Percentiles rank a stretch among this genome's conserved stretches.
Evolutionary conservation across 164 flowering plant genomes (phyloP).

Genomic region (Chloranthus sessilifolius): DNA sequence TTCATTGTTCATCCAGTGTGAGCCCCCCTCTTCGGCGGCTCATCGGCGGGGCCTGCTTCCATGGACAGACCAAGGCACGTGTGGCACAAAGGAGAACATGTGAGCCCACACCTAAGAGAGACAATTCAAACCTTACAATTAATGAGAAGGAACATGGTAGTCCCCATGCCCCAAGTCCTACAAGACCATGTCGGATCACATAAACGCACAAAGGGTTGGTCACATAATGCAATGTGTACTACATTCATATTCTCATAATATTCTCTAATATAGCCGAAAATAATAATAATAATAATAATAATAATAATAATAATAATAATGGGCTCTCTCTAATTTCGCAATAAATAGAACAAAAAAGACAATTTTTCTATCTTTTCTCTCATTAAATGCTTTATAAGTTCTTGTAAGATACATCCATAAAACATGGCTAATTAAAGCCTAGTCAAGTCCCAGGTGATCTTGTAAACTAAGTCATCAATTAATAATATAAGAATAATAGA

Average conservation of each 20-base stretch:
- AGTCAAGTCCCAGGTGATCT: slow-evolving; percentile 1
- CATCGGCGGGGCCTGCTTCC: no score
- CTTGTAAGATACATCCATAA: neutral
- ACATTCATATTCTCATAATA: neutral
- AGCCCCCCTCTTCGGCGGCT: no score
- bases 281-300: neutral
- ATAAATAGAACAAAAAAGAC: no score
- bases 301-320: no score
- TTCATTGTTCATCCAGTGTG: no score
- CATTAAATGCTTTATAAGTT: neutral
- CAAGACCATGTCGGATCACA: slow-evolving; percentile 9
- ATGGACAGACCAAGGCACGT: slow-evolving; percentile 22
- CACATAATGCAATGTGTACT: slow-evolving; percentile 9
- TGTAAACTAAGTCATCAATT: slow-evolving; percentile 15
- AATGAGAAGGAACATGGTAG: slow-evolving; percentile 22
- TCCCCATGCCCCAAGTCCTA: slow-evolving; percentile 15
- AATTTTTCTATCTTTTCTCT: no score
- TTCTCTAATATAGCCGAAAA: neutral
- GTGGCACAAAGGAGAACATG: slow-evolving; percentile 28
- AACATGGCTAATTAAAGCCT: slow-evolving; percentile 3
- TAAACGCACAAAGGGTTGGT: slow-evolving; percentile 1
- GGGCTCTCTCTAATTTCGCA: no score
- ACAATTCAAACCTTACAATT: slow-evolving; percentile 20
- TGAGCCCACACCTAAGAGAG: slow-evolving; percentile 29
- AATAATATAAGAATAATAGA: slow-evolving; percentile 15